Base-by-base conservation (phyloP, 768 basidiomycete species). In the Psilocybe cyanescens region DNA sequence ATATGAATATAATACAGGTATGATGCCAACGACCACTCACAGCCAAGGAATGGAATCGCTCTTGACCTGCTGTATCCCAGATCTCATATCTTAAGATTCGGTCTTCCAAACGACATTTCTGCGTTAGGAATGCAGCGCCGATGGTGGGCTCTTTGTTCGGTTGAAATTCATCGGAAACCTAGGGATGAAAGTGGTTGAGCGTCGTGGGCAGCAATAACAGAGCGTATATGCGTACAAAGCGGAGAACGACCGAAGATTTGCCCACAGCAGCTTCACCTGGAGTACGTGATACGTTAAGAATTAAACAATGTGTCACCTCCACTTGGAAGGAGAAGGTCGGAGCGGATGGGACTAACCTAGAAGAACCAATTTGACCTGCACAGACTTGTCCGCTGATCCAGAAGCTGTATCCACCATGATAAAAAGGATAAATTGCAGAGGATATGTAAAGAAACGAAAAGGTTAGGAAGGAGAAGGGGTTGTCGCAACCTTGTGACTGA, bases 131-230 rank as follows among this genome's bases (percentile, higher is more conserved):
- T 3, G 94, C 96, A 55, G 96, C 96, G 37, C 96, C 97, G 70
- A 99, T 99, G 28, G 97, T 99, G 8, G 97, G 97, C 71, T 97
- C 95, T 76, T 98, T 99, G 85, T 99, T 98, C 62, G 94, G 88
- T 76, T 98, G 96, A 76, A 99, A 99, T 75, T 99, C 97, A 79
- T 99, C 95, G 73, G 91, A 91, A 56, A 95, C 93, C 93, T 95
- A 59, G 44, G 61, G 54, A 44, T 35, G 58, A 29, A 68, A 48
- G 65, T 58, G 48, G 52, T 68, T 61, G 54, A 49, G 55, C 44
- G 30, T 44, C 35, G 30, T 37, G 48, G 41, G 11, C 28, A 53
- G 17, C 29, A 19, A 52, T 35, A 54, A 54, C 12, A 31, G 14
- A 33, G 53, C 46, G 39, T 50, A 5, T 55, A 48, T 37, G 65